A percentile compares a stretch with the other conserved stretches of the same genome.
phyloP scores from a whole-genome alignment of 306 rosid genomes.

The Alnus glutinosa region DNA sequence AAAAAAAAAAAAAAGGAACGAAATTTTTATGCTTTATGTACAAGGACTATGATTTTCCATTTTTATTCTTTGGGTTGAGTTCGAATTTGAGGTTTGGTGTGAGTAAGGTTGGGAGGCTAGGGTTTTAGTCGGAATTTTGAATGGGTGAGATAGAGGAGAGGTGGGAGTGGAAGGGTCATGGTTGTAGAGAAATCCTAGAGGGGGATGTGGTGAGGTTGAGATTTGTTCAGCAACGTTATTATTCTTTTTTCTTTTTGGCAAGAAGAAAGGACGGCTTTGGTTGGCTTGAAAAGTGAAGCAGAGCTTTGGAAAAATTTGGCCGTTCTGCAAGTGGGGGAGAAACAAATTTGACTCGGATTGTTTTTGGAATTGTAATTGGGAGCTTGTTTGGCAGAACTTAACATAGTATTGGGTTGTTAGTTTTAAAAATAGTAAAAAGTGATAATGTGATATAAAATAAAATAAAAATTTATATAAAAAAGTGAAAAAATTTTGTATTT shows the following conservation, averaged over 20 bases:
- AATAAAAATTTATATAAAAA: no score
- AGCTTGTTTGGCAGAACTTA: no score
- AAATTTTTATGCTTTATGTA: not conserved
- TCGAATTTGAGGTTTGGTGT: no score
- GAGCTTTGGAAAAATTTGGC: not conserved
- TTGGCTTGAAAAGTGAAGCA: no score
- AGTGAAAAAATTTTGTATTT: no score
- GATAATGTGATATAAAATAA: no score
- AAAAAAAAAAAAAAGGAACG: not conserved
- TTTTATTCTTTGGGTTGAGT: no score
- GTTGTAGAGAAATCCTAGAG: not conserved
- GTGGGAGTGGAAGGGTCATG: not conserved
- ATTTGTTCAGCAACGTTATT: not conserved
- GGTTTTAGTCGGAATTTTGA: slow-evolving; percentile 5
- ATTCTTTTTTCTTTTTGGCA: not conserved
- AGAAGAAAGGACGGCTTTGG: not conserved
- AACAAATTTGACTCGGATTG: not conserved
- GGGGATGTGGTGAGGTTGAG: not conserved
- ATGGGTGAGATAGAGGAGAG: not conserved
- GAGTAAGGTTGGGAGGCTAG: not conserved
- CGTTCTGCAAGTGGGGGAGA: not conserved
- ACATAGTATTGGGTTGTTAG: no score
- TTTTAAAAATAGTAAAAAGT: no score
- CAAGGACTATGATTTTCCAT: not conserved
- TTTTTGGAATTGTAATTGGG: not conserved